phyloP scores from a whole-genome alignment of 2,329 filamentous ascomycete species.

The Samsoniella hepiali region DNA sequence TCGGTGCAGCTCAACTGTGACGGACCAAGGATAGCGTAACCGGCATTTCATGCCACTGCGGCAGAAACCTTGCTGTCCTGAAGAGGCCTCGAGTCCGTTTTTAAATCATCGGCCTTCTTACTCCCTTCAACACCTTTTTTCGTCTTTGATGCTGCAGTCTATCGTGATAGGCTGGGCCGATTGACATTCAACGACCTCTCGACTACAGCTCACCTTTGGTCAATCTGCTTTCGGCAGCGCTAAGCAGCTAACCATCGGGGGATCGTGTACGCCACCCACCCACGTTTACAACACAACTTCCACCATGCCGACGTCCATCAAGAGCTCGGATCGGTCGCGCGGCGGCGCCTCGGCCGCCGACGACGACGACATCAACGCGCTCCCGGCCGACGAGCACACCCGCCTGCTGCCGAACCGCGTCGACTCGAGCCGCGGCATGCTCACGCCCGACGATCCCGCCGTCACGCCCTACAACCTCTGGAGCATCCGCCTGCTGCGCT shows the following conservation, averaged over 20 bases:
- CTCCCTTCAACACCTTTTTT: not conserved
- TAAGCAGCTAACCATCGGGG: not conserved
- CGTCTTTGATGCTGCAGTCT: no score
- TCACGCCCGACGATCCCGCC: conserved; percentile 44
- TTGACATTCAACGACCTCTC: no score
- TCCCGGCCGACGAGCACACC: conserved; percentile 50
- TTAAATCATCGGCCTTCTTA: not conserved
- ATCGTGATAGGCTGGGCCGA: no score
- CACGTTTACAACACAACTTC: no score
- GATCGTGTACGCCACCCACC: not conserved
- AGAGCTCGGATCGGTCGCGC: conserved; percentile 6
- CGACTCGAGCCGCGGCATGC: conserved; percentile 43
- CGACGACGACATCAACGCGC: conserved; percentile 27
- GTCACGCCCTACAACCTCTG: conserved; percentile 93
- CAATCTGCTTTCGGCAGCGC: no score
- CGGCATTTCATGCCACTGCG: not conserved
- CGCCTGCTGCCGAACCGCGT: conserved; percentile 67
- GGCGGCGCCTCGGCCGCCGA: conserved; percentile 3
- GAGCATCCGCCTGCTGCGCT: conserved; percentile 78
- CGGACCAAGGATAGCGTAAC: conserved; percentile 6
- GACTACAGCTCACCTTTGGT: no score
- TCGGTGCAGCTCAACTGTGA: not conserved
- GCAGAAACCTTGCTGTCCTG: not conserved
- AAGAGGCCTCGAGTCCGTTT: not conserved
- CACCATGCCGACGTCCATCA: conserved; percentile 11